Base-by-base conservation (phyloP, 2,329 filamentous ascomycete genomes). In the Colletotrichum tropicale region DNA sequence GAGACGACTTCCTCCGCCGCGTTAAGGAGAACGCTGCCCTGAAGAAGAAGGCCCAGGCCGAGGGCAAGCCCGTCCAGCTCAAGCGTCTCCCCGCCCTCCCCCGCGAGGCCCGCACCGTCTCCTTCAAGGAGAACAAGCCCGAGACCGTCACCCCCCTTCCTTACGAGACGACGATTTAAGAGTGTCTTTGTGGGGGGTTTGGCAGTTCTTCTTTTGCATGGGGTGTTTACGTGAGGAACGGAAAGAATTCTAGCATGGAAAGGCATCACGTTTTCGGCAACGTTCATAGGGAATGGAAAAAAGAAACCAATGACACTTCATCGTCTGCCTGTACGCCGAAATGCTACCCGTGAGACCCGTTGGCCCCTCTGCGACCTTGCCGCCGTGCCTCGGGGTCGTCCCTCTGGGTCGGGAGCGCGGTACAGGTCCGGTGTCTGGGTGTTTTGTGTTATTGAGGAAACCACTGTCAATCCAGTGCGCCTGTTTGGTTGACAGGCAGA, bases 141-240 rank as follows among this genome's bases (percentile, higher is more conserved):
- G 95, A 98, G 93, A 98, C 94, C 82, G 93, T 98, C 84, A 93
- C 93, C 78, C 96, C 96, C 82, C 92, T 98, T 83, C 89, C 97
- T 84, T 99, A 98, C 93, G 97, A 98, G 92, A 99, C 97, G 84
- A 96, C 95, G 86, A 98, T 99, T 88, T 99, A 97, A 93, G 66
- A 75, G 76, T 71, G 77, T 76, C 76, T 66, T 71, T 65, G 66
- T 67, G 68, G 56, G 66, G 38, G 75, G 64, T 55, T 76, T 75
- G 75, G 62, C 71, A 75, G 73, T 76, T 77, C 77, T 78, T 78
- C 72, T 78, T 73, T 75, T 77, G 75, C 75, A 76, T 77, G 77
- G 69, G 77, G 77, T 78, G 77, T 78, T 76, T 78, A 78, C 77
- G 71, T 77, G 77, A 76, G 75, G 76, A 77, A 76, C 77, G 77